Evolutionary conservation across 257 asterid genomes (phyloP), one percentile per base, ranked within the genome.

Genomic region (Nicotiana obtusifolia): DNA sequence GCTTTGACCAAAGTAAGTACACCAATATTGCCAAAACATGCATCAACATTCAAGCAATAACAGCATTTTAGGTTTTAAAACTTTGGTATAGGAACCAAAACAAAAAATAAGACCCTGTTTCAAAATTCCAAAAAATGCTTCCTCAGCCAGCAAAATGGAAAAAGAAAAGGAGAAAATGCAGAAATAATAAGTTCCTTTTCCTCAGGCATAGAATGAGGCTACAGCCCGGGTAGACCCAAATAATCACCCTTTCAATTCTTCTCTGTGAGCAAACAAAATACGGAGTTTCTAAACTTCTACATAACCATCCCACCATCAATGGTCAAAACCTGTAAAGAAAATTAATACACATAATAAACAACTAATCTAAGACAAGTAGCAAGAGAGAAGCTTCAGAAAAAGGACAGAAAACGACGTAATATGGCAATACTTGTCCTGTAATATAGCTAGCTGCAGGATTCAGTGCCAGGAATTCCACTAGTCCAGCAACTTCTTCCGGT

Each of bases 271-370:
- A 71, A 44, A 71, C 4, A 20, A 69, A 69, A 44, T 66, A 14
- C 4, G 15, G 62, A 17, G 2, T 16, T 56, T 56, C 24, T 24
- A 49, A 3, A 24, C 44, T 77, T 91, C 90, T 78, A 95, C 98
- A 95, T 93, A 76, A 95, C 97, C 99, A 95, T 90, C 64, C 99
- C 99, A 64, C 99, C 98, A 83, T 95, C 99, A 78, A 95, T 93
- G 80, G 95, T 90, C 76, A 93, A 76, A 83, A 93, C 98, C 97
- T 95, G 94, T 57, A 67, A 53, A 71, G 37, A 54, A 15, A 11
- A 49, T n/a, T n/a, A 1, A 47, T 24, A 49, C 10, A 22, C 61
- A 47, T 47, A 73, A 49, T 22, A 15, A 73, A 3, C 78, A 24
- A 15, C 1, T 47, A 26, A 15, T 26, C 8, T 3, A 24, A 75